Evolutionary conservation across 208 protist species (phyloP).

Genomic region (Leishmania tarentolae): DNA sequence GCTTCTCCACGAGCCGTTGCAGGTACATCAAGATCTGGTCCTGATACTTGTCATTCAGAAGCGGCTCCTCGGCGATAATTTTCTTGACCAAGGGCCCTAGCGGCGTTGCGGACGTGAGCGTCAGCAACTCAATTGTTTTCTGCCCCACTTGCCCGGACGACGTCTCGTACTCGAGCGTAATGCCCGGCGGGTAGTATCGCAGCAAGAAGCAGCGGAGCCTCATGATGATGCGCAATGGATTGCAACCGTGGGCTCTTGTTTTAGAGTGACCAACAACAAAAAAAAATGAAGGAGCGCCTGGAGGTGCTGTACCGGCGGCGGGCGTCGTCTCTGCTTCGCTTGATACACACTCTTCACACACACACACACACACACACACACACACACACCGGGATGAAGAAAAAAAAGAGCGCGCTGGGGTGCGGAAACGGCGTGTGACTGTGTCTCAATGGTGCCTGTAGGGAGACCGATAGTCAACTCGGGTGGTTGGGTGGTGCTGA

Average conservation of each 20-base stretch:
- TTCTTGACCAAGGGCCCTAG: slow-evolving; percentile 82
- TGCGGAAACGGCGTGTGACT: neutral
- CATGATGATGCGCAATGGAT: slow-evolving; percentile 41
- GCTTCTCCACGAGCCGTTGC: slow-evolving; percentile 89
- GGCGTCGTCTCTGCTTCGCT: neutral
- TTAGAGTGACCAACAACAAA: neutral
- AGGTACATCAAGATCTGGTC: slow-evolving; percentile 85
- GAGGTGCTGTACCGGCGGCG: neutral
- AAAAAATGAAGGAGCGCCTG: neutral
- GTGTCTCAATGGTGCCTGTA: neutral
- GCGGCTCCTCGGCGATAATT: slow-evolving; percentile 88
- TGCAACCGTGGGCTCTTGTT: neutral
- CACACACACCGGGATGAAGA: neutral
- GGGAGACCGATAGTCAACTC: too few relatives aligned
- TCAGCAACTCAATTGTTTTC: slow-evolving; percentile 94
- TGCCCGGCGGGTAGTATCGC: slow-evolving; percentile 95
- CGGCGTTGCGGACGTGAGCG: slow-evolving; percentile 79
- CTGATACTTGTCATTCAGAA: slow-evolving; percentile 80
- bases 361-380: slow-evolving; percentile 4
- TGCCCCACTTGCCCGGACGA: slow-evolving; percentile 74
- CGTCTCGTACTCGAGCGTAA: slow-evolving; percentile 93
- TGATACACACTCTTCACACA: neutral
- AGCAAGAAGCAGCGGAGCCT: slow-evolving; percentile 94
- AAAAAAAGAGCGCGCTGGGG: neutral
- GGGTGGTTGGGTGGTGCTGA: too few relatives aligned